Conservation (phyloP, 139 green algal species). For the Tetraselmis chui region DNA sequence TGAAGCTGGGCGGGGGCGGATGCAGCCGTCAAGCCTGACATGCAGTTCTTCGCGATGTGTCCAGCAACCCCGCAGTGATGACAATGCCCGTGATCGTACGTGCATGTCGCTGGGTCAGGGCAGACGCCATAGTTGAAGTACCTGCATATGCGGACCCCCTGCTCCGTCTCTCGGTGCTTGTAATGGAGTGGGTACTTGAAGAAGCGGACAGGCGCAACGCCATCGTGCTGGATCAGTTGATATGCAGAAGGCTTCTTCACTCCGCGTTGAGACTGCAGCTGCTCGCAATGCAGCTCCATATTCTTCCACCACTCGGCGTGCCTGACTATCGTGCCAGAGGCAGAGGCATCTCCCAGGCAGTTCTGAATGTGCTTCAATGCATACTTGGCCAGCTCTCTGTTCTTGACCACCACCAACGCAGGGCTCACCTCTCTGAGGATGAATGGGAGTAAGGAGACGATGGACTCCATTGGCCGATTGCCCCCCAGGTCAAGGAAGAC, state of each 20-base stretch:
- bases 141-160: background rate
- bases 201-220: background rate
- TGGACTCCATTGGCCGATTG: background rate
- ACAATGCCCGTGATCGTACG: background rate
- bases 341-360: background rate
- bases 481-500: background rate
- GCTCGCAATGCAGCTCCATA: background rate
- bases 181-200: background rate
- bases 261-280: background rate
- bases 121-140: background rate
- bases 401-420: background rate
- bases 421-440: background rate
- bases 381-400: background rate
- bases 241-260: background rate
- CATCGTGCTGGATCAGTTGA: background rate
- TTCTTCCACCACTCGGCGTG: background rate
- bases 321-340: background rate
- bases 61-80: background rate
- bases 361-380: background rate
- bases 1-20: too few species aligned
- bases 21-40: background rate
- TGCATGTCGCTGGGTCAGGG: background rate
- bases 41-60: background rate
- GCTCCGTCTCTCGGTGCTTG: background rate
- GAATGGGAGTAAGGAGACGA: background rate